These are phyloP conservation scores for Nemania sp. DNA, from an alignment of 2,329 filamentous ascomycete species.

Conservation along the genomic window DNA sequence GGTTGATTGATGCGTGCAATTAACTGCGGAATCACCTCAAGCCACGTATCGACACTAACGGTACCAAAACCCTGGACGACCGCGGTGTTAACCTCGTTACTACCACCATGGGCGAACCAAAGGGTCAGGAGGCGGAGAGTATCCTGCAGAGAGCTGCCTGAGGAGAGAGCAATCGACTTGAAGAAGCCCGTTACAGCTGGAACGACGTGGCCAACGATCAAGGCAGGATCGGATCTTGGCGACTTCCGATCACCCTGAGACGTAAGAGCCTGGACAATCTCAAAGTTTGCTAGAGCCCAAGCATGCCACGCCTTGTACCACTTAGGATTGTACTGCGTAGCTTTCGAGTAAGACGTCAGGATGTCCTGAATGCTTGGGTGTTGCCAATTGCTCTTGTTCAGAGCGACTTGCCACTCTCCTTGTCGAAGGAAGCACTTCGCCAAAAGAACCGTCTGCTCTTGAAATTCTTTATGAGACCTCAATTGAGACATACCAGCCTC, in stretches of 20 bases:
- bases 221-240: conserved; percentile 60
- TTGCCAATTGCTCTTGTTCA: conserved; percentile 89
- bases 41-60: conserved; percentile 96
- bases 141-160: conserved; percentile 91
- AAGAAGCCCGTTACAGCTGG: conserved; percentile 96
- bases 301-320: conserved; percentile 99
- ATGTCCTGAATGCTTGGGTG: conserved; percentile 86
- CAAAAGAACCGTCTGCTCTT: conserved; percentile 72
- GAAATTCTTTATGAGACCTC: conserved; percentile 56
- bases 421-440: conserved; percentile 96
- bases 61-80: conserved; percentile 89
- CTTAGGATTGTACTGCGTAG: conserved; percentile 89
- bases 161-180: conserved; percentile 91
- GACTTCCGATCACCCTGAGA: conserved; percentile 63
- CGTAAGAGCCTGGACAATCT: conserved; percentile 86
- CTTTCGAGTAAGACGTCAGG: conserved; percentile 85
- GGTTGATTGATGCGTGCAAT: conserved; percentile 98
- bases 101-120: conserved; percentile 94
- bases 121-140: conserved; percentile 89
- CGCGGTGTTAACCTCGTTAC: conserved; percentile 82
- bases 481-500: conserved; percentile 53
- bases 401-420: conserved; percentile 89
- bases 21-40: conserved; percentile 96
- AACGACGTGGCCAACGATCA: conserved; percentile 86
- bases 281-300: conserved; percentile 97